Base-by-base conservation (phyloP, 768 basidiomycete genomes). In the Tylopilus felleus region DNA sequence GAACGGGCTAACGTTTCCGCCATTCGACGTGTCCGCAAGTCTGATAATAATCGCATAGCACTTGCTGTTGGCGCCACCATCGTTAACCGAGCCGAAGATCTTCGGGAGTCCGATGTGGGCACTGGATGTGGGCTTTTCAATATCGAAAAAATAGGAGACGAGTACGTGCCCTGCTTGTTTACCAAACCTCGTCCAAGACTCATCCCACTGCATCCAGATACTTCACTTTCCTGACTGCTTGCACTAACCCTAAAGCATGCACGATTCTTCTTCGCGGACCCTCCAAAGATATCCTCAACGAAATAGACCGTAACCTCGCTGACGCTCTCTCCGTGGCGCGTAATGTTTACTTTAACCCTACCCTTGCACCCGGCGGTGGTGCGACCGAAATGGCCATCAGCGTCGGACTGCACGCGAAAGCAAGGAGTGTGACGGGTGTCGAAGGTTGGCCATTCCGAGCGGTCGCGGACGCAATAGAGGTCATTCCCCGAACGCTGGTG, bases 301-400 rank as follows among this genome's bases (percentile, higher is more conserved):
- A 98, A 75, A 92, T 98, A 61, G 97, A 98, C 71, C 85, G 96
- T 47, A 99, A 98, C 73, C 81, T 98, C 28, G 93, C 93, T 2
- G 97, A 99, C 63, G 97, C 96, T 31, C 98, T 99, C 88, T 84
- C 88, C 35, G 95, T 98, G 51, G 96, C 96, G 3, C 86, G 96
- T 23, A 99, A 98, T 65, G 95, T 93, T 41, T 87, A 97, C 57
- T 98, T 98, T 75, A 91, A 98, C 74, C 97, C 97, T 4, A 73
- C 78, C 6, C 84, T 99, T n/a, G 90, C 88, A 0, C 96, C 96
- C 0, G 96, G 96, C 8, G 95, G 96, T 19, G 96, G 97, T 40
- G 96, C 97, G 23, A 96, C 93, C 4, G 97, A 99, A 75, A 98
- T 98, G 93, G 97, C 96, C 0, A 86, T 98, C 71, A 86, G 85